These are phyloP conservation scores for Neonectria coccinea DNA, from an alignment of 2,329 filamentous ascomycete species.

Conservation along the genomic window DNA sequence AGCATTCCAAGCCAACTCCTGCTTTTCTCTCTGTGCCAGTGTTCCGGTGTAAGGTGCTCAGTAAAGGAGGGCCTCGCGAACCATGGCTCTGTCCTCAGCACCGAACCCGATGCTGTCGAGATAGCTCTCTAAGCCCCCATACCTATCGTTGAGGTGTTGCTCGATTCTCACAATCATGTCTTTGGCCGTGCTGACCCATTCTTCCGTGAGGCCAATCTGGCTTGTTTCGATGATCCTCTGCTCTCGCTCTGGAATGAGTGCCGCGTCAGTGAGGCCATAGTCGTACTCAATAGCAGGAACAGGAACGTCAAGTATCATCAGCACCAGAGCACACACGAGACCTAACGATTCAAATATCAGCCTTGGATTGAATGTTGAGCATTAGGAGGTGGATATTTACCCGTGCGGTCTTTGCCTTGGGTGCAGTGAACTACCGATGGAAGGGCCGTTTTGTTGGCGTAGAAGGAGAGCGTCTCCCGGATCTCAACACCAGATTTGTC, in stretches of 20 bases:
- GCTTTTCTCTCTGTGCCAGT: not conserved
- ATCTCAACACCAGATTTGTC: constrained; percentile 75
- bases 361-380: not conserved
- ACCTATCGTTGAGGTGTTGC: constrained; percentile 67
- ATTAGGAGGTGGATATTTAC: constrained; percentile 28
- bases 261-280: constrained; percentile 74
- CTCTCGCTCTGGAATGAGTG: constrained; percentile 70
- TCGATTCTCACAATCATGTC: constrained; percentile 72
- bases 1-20: constrained; percentile 25
- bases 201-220: constrained; percentile 77
- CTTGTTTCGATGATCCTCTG: constrained; percentile 75
- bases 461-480: constrained; percentile 51
- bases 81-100: constrained; percentile 53
- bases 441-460: constrained; percentile 55
- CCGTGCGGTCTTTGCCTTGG: constrained; percentile 83
- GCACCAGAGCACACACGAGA: constrained; percentile 73
- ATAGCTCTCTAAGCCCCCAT: constrained; percentile 77
- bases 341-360: constrained; percentile 62
- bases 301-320: constrained; percentile 72
- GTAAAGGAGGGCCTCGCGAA: constrained; percentile 58
- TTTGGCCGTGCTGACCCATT: constrained; percentile 75
- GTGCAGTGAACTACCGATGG: constrained; percentile 85
- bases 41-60: constrained; percentile 39
- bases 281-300: constrained; percentile 74
- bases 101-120: constrained; percentile 71